Evolutionary conservation across 805 yeast genomes (phyloP).

Genomic region (Metschnikowia lochheadii): DNA sequence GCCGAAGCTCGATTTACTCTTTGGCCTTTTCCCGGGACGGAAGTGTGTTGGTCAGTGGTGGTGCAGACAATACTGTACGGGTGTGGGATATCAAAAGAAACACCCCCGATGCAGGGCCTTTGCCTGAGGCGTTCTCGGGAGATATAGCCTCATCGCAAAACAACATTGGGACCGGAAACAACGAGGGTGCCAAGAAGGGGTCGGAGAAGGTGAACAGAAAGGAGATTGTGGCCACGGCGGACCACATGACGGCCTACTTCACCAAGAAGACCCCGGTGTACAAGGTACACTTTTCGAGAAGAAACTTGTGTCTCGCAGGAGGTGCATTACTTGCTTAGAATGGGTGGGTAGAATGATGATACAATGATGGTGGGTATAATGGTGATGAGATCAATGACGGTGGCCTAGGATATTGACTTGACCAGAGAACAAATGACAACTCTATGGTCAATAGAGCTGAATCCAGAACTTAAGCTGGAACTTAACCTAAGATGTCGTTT

Average conservation of each 20-base stretch:
- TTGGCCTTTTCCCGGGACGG: conserved; percentile 85
- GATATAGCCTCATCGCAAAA: conserved; percentile 8
- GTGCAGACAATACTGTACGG: conserved; percentile 87
- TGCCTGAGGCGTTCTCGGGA: conserved; percentile 62
- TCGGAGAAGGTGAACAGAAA: conserved; percentile 44
- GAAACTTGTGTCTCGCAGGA: conserved; percentile 88
- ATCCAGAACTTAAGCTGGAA: no score
- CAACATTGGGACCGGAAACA: conserved; percentile 6
- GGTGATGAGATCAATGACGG: no score
- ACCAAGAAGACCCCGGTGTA: conserved; percentile 93
- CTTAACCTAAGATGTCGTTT: no score
- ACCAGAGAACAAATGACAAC: no score
- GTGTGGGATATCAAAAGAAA: conserved; percentile 94
- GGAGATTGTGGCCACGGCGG: conserved; percentile 78
- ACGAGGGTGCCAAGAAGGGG: conserved; percentile 21
- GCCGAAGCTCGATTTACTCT: conserved; percentile 79
- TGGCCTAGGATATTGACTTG: no score
- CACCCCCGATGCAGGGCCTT: conserved; percentile 72
- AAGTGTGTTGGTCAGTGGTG: conserved; percentile 82
- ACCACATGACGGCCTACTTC: conserved; percentile 88
- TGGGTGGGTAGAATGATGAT: neutral
- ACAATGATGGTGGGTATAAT: no score
- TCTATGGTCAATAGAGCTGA: no score
- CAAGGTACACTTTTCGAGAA: conserved; percentile 85
- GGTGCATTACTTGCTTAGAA: conserved; percentile 60